Evolutionary conservation across 2,329 filamentous ascomycete species (phyloP).

Genomic region (Claviceps maximensis): DNA sequence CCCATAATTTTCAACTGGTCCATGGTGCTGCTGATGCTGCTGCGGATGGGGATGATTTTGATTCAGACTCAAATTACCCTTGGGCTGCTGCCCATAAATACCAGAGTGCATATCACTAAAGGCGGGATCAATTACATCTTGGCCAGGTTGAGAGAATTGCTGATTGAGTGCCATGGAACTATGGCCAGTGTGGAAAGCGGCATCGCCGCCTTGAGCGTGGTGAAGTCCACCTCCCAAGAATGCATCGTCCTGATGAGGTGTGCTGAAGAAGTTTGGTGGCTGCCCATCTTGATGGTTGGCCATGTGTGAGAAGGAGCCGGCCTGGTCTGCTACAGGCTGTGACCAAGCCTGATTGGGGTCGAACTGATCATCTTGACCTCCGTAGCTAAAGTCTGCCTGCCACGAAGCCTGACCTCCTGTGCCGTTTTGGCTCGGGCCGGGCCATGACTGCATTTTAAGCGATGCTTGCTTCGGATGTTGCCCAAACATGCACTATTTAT

Average conservation of each 20-base stretch:
- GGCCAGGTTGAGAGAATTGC: slow-evolving; percentile 20
- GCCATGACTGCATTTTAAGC: slow-evolving; percentile 28
- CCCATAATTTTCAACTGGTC: slow-evolving; percentile 20
- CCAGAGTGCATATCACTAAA: slow-evolving; percentile 25
- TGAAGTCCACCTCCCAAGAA: slow-evolving; percentile 19
- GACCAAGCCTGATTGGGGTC: slow-evolving; percentile 26
- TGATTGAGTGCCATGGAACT: slow-evolving; percentile 19
- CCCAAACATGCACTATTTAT: slow-evolving; percentile 11
- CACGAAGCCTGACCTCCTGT: slow-evolving; percentile 22
- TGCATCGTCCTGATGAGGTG: slow-evolving; percentile 19
- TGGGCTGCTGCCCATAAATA: slow-evolving; percentile 22
- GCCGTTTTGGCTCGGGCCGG: slow-evolving; percentile 23
- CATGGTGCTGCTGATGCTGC: slow-evolving; percentile 1
- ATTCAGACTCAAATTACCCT: slow-evolving; percentile 16
- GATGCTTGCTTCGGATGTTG: slow-evolving; percentile 12
- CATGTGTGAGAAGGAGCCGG: slow-evolving; percentile 19
- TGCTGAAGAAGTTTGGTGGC: slow-evolving; percentile 22
- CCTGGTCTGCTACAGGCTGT: slow-evolving; percentile 22
- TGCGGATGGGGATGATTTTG: slow-evolving; percentile 16
- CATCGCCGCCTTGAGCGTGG: slow-evolving; percentile 15
- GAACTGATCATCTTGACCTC: slow-evolving; percentile 23
- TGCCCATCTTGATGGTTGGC: slow-evolving; percentile 17
- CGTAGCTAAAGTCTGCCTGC: slow-evolving; percentile 21
- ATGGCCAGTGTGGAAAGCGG: slow-evolving; percentile 19
- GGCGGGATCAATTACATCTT: slow-evolving; percentile 24